Evolutionary conservation across 1,139 yeast genomes (phyloP).

Genomic region (Magnusiomyces ingens): DNA sequence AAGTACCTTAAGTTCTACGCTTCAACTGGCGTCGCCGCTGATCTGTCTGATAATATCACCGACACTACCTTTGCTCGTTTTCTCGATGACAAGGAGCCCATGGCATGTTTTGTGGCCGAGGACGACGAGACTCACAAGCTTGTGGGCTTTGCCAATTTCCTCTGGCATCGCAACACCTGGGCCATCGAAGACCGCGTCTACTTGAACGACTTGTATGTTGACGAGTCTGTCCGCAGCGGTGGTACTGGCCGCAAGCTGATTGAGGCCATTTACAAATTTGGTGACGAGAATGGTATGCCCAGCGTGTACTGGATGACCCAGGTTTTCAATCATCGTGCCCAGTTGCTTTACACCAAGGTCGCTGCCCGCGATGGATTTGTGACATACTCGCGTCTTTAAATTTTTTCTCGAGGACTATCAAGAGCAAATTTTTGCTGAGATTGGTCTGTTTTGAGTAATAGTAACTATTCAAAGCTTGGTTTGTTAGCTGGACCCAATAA

Average conservation of each 20-base stretch:
- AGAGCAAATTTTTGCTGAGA: no score
- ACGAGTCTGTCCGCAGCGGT: constrained; percentile 34
- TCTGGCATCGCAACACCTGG: constrained; percentile 49
- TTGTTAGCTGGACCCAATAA: no score
- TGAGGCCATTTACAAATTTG: constrained; percentile 43
- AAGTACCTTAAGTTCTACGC: constrained; percentile 43
- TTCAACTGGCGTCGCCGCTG: constrained; percentile 19
- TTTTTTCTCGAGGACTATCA: no score
- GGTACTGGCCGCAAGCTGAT: constrained; percentile 49
- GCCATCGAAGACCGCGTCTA: constrained; percentile 39
- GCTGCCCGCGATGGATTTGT: constrained; percentile 44
- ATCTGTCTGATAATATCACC: constrained; percentile 36
- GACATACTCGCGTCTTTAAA: constrained; percentile 26
- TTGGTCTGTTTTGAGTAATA: no score
- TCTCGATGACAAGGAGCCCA: constrained; percentile 40
- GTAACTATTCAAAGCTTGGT: no score
- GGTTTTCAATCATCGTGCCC: constrained; percentile 52
- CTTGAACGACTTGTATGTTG: constrained; percentile 42
- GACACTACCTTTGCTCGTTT: constrained; percentile 42
- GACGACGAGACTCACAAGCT: constrained; percentile 18
- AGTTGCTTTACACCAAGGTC: constrained; percentile 49
- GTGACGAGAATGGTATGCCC: constrained; percentile 35
- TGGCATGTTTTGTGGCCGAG: constrained; percentile 42
- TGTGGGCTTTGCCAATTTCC: constrained; percentile 43
- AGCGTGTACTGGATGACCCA: constrained; percentile 54